phyloP scores from a whole-genome alignment of 2,329 filamentous ascomycete species.

The Ophiocordyceps sinensis region DNA sequence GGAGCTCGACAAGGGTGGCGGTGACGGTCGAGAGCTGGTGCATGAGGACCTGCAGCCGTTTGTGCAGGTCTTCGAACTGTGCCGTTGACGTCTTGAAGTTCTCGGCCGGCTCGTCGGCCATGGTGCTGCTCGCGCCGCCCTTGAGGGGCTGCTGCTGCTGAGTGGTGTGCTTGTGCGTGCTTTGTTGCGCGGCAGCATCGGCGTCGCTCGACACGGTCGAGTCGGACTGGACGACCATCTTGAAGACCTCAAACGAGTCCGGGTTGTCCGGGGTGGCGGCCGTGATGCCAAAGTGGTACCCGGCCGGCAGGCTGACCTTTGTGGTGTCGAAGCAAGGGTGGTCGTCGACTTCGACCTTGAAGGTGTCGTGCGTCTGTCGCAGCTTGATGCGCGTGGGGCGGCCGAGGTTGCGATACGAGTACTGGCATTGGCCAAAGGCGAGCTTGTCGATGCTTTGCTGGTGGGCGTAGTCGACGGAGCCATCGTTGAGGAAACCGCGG shows the following conservation, averaged over 20 bases:
- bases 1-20: constrained; percentile 36
- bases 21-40: constrained; percentile 53
- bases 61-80: constrained; percentile 76
- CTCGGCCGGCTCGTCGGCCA: constrained; percentile 34
- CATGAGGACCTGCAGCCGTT: constrained; percentile 60
- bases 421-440: constrained; percentile 86
- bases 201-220: constrained; percentile 11
- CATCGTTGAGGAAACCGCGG: constrained; percentile 89
- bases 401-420: constrained; percentile 82
- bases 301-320: constrained; percentile 62
- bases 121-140: constrained; percentile 12
- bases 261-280: constrained; percentile 82
- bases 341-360: constrained; percentile 72
- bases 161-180: constrained; percentile 2
- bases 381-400: constrained; percentile 68
- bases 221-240: constrained; percentile 59
- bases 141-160: constrained; percentile 12
- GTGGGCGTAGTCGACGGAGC: constrained; percentile 60
- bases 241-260: constrained; percentile 90
- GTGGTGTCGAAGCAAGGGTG: constrained; percentile 69
- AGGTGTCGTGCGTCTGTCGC: constrained; percentile 44
- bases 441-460: constrained; percentile 68
- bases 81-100: constrained; percentile 32
- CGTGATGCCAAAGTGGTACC: constrained; percentile 76
- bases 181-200: neutral